A percentile compares a stretch with the other conserved stretches of the same genome.
Conservation (phyloP, 495 filamentous ascomycete genomes). For the Physcia stellaris region DNA sequence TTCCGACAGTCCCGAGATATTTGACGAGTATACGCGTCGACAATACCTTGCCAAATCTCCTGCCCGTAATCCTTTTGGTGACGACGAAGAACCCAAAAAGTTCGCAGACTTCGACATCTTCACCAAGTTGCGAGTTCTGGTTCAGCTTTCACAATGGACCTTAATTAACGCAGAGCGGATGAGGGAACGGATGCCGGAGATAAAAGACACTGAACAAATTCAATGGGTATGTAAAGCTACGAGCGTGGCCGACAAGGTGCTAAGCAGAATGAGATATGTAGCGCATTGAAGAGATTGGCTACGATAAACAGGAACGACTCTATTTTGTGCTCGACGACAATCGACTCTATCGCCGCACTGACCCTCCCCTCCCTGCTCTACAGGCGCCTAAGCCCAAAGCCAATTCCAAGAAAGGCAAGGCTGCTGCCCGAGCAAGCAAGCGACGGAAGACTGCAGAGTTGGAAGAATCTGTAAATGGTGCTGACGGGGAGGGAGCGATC, state of each 20-base stretch:
- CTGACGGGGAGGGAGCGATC: conserved; percentile 25
- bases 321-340: conserved; percentile 94
- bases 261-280: conserved; percentile 23
- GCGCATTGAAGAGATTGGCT: conserved; percentile 87
- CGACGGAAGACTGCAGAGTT: conserved; percentile 47
- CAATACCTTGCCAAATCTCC: conserved; percentile 81
- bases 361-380: conserved; percentile 44
- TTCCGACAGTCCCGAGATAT: conserved; percentile 57
- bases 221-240: conserved; percentile 54
- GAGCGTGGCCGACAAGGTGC: background rate
- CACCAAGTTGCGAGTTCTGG: conserved; percentile 75
- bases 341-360: conserved; percentile 73
- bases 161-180: conserved; percentile 75
- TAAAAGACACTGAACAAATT: conserved; percentile 65
- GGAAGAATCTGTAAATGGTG: conserved; percentile 40
- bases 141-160: conserved; percentile 84
- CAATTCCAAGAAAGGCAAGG: conserved; percentile 61
- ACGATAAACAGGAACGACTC: conserved; percentile 67
- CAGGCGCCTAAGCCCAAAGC: conserved; percentile 53
- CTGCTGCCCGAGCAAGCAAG: conserved; percentile 54
- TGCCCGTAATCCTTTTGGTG: conserved; percentile 71
- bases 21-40: conserved; percentile 85
- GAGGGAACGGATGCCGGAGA: conserved; percentile 73
- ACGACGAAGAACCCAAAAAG: conserved; percentile 53
- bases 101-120: conserved; percentile 76